phyloP scores from a whole-genome alignment of 306 rosid species.

The Cucurbita pepo region DNA sequence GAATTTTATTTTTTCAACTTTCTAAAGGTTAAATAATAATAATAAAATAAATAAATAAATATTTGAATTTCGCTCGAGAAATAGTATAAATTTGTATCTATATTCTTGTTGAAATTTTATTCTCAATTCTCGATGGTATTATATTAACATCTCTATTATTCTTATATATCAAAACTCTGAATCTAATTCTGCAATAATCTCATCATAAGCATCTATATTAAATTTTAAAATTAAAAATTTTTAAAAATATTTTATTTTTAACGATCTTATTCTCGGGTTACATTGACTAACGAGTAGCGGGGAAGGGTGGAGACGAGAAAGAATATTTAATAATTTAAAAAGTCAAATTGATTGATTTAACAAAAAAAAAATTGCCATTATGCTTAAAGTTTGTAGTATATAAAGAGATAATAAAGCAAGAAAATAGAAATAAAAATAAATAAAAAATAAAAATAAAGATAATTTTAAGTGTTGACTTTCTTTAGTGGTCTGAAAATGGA shows the following conservation, averaged over 20 bases:
- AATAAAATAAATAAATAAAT: not conserved
- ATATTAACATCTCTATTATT: not conserved
- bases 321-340: not conserved
- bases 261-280: not conserved
- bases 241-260: not conserved
- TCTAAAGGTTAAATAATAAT: not conserved
- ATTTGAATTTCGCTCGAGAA: not conserved
- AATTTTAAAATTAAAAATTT: not conserved
- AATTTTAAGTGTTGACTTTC: constrained; percentile 1
- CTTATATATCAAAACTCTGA: not conserved
- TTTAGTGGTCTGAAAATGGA: not conserved
- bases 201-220: not conserved
- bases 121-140: not conserved
- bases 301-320: not conserved
- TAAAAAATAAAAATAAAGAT: not conserved
- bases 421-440: not conserved
- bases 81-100: too few relatives aligned
- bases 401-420: not conserved
- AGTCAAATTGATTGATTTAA: not conserved
- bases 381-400: not conserved
- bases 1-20: not conserved
- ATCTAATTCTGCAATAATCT: not conserved
- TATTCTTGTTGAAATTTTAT: too few relatives aligned
- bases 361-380: not conserved
- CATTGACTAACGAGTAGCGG: not conserved